Base-by-base conservation (phyloP, 345 rosid genomes). In the Lepidium aucheri region DNA sequence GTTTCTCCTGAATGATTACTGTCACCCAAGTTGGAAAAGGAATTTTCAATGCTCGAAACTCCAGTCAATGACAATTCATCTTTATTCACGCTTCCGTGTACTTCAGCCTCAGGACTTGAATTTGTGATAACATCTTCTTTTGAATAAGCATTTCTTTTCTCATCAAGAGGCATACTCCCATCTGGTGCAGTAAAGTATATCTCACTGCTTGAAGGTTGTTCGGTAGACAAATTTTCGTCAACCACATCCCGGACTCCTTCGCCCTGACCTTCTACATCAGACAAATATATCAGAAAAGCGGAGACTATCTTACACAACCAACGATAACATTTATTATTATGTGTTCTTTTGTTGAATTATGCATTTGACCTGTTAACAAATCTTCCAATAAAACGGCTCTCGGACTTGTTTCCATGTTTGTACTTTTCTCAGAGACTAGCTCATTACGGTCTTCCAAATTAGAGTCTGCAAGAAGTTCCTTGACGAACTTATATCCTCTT, bases 401-500 rank as follows among this genome's bases (percentile, higher is more conserved):
- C 34, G 65, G 41, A 60, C 46, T 74, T 45, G 71, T 61, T 62
- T 18, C 67, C 28, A 68, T 36, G 43, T 22, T 68, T 35, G 67
- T 51, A 4, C 7, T 63, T 52, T 58, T 13, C 69, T 78, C 78
- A 30, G 20, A 53, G 11, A 32, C 57, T 9, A 67, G 13, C 20
- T 46, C 81, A 20, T 70, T 72, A 68, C 13, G 13, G 43, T 79
- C 79, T 39, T 60, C 63, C 18, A 63, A 18, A 1, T 53, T 42
- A 12, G 85, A 80, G 68, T 75, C 76, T 3, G 78, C 72, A 76
- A 90, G 84, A 77, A 90, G 89, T 70, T 85, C 84, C 41, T 45
- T 65, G 13, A 90, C 65, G 53, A 79, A 60, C 78, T 84, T 94
- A 63, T 88, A 86, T 39, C 99, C 99, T 71, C 99, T 88, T 67